phyloP scores from a whole-genome alignment of 2,329 filamentous ascomycete species.

The Cryphonectria parasitica region DNA sequence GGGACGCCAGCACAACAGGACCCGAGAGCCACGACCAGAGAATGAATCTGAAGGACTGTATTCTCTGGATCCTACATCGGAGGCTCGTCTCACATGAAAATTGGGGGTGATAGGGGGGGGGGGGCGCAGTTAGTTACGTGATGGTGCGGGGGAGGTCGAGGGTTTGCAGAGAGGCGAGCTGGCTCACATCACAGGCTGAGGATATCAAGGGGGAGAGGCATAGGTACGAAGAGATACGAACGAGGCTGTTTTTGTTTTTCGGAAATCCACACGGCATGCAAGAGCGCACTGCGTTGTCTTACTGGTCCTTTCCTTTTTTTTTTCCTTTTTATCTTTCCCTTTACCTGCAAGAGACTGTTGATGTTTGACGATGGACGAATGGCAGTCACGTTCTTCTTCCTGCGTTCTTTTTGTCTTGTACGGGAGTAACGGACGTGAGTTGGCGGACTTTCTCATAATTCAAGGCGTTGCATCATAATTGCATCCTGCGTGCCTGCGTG shows the following conservation, averaged over 20 bases:
- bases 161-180: neutral
- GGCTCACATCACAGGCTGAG: slow-evolving; percentile 10
- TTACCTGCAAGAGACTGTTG: slow-evolving; percentile 21
- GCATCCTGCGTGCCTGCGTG: neutral
- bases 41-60: neutral
- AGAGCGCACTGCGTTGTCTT: slow-evolving; percentile 26
- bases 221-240: slow-evolving; percentile 11
- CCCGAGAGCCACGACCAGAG: neutral
- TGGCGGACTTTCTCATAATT: slow-evolving; percentile 7
- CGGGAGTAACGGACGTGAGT: slow-evolving; percentile 9
- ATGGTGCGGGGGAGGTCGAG: neutral
- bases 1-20: neutral
- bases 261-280: slow-evolving; percentile 24
- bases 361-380: slow-evolving; percentile 28
- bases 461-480: neutral
- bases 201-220: neutral
- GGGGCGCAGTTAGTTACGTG: neutral
- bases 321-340: slow-evolving; percentile 13
- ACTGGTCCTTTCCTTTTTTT: slow-evolving; percentile 13
- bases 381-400: slow-evolving; percentile 21
- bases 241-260: neutral
- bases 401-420: slow-evolving; percentile 11
- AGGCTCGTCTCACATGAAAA: neutral
- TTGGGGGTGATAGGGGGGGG: neutral
- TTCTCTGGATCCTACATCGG: neutral